phyloP scores from a whole-genome alignment of 306 rosid genomes.

The Quercus ilex region DNA sequence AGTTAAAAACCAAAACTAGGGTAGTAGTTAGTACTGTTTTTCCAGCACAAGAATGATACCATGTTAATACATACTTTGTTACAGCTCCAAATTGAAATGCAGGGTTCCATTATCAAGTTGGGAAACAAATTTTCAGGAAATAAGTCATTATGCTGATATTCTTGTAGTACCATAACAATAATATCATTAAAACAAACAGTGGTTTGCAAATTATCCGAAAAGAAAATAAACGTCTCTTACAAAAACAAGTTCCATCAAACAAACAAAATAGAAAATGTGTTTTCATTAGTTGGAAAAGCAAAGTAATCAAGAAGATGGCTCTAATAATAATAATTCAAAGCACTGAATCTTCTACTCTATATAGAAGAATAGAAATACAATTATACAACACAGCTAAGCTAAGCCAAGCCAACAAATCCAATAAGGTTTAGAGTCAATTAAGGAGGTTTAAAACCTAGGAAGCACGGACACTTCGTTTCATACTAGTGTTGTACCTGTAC shows the following conservation, averaged over 20 bases:
- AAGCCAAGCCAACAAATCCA: too few species aligned
- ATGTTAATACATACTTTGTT: neutral
- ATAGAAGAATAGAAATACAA: too few species aligned
- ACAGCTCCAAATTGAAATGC: neutral
- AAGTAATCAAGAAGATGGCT: too few species aligned
- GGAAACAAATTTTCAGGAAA: neutral
- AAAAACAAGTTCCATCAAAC: neutral
- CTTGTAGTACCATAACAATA: neutral
- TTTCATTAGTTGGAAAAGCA: neutral
- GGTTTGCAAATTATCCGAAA: neutral
- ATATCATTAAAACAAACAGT: neutral
- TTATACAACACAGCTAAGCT: too few species aligned
- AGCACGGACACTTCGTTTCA: too few species aligned
- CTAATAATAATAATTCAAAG: too few species aligned
- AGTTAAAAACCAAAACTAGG: too few species aligned
- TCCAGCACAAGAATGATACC: neutral
- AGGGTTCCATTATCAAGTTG: neutral
- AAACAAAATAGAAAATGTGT: neutral
- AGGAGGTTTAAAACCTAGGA: too few species aligned
- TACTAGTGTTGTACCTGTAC: too few species aligned
- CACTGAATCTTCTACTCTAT: too few species aligned
- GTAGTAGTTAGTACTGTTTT: neutral
- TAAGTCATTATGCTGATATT: neutral
- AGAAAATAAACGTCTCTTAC: neutral
- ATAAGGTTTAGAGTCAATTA: too few species aligned